phyloP scores from a whole-genome alignment of 169 alveolate species.

The Eimeria sp. region DNA sequence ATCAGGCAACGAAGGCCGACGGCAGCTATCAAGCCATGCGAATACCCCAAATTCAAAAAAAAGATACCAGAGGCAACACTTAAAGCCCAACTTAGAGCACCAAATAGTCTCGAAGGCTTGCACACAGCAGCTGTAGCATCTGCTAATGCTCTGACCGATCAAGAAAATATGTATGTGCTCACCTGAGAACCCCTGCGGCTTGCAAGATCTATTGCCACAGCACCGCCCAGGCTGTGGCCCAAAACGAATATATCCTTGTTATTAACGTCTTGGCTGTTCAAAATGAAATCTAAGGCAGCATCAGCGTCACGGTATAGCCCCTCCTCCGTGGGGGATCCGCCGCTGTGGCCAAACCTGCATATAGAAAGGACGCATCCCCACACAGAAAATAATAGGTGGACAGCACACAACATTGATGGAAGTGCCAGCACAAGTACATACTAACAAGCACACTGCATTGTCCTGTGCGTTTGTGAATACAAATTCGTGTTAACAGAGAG shows the following conservation, averaged over 20 bases:
- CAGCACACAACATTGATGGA: not conserved
- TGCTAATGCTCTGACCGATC: not conserved
- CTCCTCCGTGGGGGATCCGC: conserved; percentile 77
- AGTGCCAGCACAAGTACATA: not conserved
- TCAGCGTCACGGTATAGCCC: conserved; percentile 78
- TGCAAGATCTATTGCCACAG: conserved; percentile 88
- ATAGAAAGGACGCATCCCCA: not conserved
- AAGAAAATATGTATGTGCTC: not conserved
- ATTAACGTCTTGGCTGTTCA: not conserved
- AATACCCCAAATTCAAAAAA: not conserved
- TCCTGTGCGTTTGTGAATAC: not conserved
- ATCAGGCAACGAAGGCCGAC: not conserved
- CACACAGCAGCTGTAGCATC: not conserved
- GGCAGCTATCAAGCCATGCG: not conserved
- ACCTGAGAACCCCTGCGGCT: conserved; percentile 49
- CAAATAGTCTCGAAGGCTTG: not conserved
- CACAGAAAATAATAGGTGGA: not conserved
- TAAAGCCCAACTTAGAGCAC: not conserved
- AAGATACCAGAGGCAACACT: not conserved
- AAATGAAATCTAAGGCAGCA: conserved; percentile 32
- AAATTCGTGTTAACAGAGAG: not conserved
- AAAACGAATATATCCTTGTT: conserved; percentile 85
- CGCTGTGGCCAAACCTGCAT: conserved; percentile 76
- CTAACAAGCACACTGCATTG: not conserved
- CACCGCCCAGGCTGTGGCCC: conserved; percentile 90